Conservation (phyloP, 2,329 filamentous ascomycete species). For the Cryphonectria nitschkei region DNA sequence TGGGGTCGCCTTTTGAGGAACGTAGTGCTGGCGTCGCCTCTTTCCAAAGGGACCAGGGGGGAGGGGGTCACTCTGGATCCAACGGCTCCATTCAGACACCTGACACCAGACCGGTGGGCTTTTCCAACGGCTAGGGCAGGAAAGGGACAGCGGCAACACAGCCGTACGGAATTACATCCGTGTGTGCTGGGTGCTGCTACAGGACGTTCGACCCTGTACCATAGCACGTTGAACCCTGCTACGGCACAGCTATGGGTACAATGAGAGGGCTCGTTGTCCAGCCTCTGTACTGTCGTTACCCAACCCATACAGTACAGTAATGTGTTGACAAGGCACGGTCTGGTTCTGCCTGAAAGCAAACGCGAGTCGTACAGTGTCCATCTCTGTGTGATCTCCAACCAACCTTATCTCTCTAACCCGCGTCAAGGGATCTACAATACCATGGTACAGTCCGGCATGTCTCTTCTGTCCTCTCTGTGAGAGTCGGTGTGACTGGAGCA, state of each 20-base stretch:
- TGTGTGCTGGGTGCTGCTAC: neutral
- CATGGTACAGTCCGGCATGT: neutral
- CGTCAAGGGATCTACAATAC: neutral
- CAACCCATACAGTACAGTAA: neutral
- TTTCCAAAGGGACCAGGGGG: neutral
- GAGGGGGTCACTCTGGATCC: neutral
- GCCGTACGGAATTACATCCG: conserved; percentile 6
- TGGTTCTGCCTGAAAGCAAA: neutral
- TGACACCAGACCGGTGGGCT: conserved; percentile 4
- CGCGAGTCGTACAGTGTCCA: conserved; percentile 2
- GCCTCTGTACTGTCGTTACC: neutral
- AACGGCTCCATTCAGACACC: neutral
- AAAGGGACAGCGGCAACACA: neutral
- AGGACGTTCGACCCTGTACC: neutral
- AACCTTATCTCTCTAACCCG: conserved; percentile 2
- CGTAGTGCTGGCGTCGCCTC: conserved; percentile 1
- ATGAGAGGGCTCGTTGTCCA: neutral
- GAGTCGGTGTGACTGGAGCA: neutral
- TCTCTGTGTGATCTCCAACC: neutral
- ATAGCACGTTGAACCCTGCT: neutral
- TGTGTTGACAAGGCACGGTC: neutral
- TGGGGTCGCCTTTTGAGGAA: conserved; percentile 4
- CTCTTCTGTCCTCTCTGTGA: neutral
- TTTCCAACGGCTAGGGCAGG: neutral
- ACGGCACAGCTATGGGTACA: neutral